Base-by-base conservation (phyloP, 208 protist genomes). In the Leishmania amazonensis region DNA sequence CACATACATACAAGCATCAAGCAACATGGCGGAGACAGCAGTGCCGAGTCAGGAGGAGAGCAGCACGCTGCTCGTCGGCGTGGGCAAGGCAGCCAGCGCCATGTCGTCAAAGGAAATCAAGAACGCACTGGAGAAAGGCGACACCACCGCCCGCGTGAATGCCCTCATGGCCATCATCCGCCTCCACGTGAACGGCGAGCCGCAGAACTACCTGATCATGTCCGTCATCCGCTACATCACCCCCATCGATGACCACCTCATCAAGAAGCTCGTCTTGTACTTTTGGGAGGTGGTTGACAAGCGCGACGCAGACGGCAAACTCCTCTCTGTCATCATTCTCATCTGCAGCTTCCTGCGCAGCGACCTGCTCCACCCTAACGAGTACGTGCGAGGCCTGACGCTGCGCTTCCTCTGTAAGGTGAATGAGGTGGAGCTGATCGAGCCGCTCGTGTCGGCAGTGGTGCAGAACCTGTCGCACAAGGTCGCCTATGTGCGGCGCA, bases 271-370 rank as follows among this genome's bases (percentile, higher is more conserved):
- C 11, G 90, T 99, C 6, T 87, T 99, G 17, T 97, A 99, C 84
- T 99, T 99, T 87, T 99, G 96, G 93, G 99, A 99, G 87, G 93
- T 99, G 31, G 91, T 99, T 9, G 98, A 99, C 75, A 99, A 99
- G 93, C 97, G 88, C 17, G 95, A 98, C 76, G 82, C 92, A 17
- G 92, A 98, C 76, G 99, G 99, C 78, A 99, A 99, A 71, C 91
- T 99, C 40, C 92, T 98, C 57, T 96, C 90, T 35, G 98, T 99
- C 83, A 99, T 99, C 87, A 99, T 99, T 85, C 96, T 99, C 74
- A 98, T 99, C 77, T 99, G 98, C 88, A 98, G 97, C 78, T 97
- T 97, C 84, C 88, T 99, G 67, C 91, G 97, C 68, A 98, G 98
- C 78, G 99, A 99, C 88, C 90, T 99, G 38, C 93, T 97, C 70